Evolutionary conservation across 1,284 basidiomycete genomes (phyloP).

Genomic region (Papiliotrema nemorosa): DNA sequence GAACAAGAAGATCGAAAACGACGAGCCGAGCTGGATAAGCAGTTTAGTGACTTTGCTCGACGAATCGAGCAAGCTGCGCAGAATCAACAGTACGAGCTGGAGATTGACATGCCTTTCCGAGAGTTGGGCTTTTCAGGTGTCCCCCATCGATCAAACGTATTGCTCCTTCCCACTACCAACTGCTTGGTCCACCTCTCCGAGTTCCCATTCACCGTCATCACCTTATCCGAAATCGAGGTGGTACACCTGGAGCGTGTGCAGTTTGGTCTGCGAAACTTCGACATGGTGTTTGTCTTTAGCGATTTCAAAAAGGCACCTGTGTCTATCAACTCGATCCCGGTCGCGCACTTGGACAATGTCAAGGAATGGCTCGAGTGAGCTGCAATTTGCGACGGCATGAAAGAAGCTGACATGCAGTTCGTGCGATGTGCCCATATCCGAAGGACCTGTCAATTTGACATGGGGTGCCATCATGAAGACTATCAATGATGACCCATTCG

Average conservation of each 20-base stretch:
- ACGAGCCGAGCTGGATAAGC: slow-evolving; percentile 84
- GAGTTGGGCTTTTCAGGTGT: slow-evolving; percentile 97
- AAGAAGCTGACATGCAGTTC: slow-evolving; percentile 57
- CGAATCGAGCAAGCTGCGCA: slow-evolving; percentile 82
- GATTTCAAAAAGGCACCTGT: slow-evolving; percentile 90
- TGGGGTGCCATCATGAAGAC: slow-evolving; percentile 99
- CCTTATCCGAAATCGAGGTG: slow-evolving; percentile 90
- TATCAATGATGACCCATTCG: slow-evolving; percentile 90
- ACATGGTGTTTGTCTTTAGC: slow-evolving; percentile 93
- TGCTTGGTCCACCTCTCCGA: slow-evolving; percentile 95
- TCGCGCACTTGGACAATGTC: slow-evolving; percentile 82
- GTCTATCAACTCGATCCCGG: slow-evolving; percentile 95
- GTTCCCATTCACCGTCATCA: slow-evolving; percentile 93
- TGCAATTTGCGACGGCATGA: neutral
- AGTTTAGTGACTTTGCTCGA: slow-evolving; percentile 91
- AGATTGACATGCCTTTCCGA: slow-evolving; percentile 94
- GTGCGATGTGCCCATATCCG: slow-evolving; percentile 92
- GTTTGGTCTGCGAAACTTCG: slow-evolving; percentile 95
- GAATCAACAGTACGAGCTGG: slow-evolving; percentile 67
- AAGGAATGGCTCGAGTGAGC: slow-evolving; percentile 97
- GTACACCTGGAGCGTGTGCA: slow-evolving; percentile 96
- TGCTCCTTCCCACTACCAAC: slow-evolving; percentile 93
- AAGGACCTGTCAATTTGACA: slow-evolving; percentile 95
- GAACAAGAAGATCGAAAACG: slow-evolving; percentile 95
- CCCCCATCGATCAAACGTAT: slow-evolving; percentile 90